These are phyloP conservation scores for Begonia loranthoides DNA, from an alignment of 306 rosid genomes.

Conservation along the genomic window DNA sequence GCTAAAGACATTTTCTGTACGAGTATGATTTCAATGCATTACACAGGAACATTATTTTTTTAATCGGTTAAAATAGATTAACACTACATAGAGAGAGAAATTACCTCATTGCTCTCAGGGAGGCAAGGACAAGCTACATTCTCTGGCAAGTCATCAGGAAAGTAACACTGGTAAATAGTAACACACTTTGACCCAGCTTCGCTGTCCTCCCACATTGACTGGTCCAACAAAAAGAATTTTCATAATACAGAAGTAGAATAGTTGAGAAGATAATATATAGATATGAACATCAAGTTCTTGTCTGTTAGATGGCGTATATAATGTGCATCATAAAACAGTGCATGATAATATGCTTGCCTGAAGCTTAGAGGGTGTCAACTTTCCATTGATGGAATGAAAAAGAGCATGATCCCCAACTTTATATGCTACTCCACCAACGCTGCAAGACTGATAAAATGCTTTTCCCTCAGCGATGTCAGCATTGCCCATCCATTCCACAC, in stretches of 20 bases:
- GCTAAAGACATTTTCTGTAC: too few species aligned
- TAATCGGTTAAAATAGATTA: too few species aligned
- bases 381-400: conserved; percentile 40
- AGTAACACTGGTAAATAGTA: conserved; percentile 51
- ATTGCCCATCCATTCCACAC: conserved; percentile 70
- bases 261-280: conserved; percentile 11
- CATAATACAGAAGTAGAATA: conserved; percentile 7
- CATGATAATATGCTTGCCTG: conserved; percentile 51
- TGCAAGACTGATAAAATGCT: conserved; percentile 49
- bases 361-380: conserved; percentile 59
- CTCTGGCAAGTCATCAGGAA: conserved; percentile 77
- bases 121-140: conserved; percentile 47
- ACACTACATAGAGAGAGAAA: background rate
- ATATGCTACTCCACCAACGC: conserved; percentile 52
- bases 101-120: conserved; percentile 88
- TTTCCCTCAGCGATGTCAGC: conserved; percentile 30
- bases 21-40: too few species aligned
- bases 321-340: conserved; percentile 7
- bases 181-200: conserved; percentile 64
- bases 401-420: conserved; percentile 60
- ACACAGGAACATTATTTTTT: too few species aligned
- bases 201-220: conserved; percentile 90
- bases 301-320: conserved; percentile 4
- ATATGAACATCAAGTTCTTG: background rate
- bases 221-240: conserved; percentile 21